Evolutionary conservation across 495 filamentous ascomycete species (phyloP), one percentile per base, ranked within the genome.

Genomic region (Aspergillus steynii): DNA sequence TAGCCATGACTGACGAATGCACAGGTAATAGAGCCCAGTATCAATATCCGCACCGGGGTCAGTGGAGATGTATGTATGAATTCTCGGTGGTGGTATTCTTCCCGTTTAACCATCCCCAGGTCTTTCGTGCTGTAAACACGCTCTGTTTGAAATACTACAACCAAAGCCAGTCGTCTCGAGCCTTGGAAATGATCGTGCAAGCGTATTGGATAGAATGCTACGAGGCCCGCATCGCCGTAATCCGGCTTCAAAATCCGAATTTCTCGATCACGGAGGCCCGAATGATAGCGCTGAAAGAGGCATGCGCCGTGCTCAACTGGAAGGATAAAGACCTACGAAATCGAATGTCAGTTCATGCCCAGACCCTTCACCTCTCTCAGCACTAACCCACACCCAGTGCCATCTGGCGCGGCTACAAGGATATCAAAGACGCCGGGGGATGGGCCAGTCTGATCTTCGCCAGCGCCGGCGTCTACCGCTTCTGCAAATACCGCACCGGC

Each of bases 121-220:
- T 65, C 14, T 68, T 65, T 29, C 50, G 61, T 6, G 53, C 55
- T 7, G 51, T 66, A 31, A 69, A 69, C 29, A 52, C 55, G 12
- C 49, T 69, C 3, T 69, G 66, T 52, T 52, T 61, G 29, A 66
- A 61, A 50, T 69, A 66, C 50, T 66, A 64, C 57, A 65, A 66
- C 56, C 66, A 63, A 49, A 64, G 63, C 47, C 66, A 65, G 42
- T 69, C 66, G 1, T 66, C 63, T 20, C 63, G 66, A 4, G 66
- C 66, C 25, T 59, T 69, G 9, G 66, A 69, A 50, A 69, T 69
- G 64, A 60, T 69, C 37, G 63, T 69, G 15, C 66, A 69, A 45
- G 63, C 66, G 10, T 69, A 66, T 46, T 69, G 66, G 66, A 56
- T 66, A 4, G 66, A 69, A 42, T 66, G 63, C n/a, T 66, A 58